These are phyloP conservation scores for Saccharum officinarum DNA, from an alignment of 176 grass and related monocot species.

Conservation along the genomic window DNA sequence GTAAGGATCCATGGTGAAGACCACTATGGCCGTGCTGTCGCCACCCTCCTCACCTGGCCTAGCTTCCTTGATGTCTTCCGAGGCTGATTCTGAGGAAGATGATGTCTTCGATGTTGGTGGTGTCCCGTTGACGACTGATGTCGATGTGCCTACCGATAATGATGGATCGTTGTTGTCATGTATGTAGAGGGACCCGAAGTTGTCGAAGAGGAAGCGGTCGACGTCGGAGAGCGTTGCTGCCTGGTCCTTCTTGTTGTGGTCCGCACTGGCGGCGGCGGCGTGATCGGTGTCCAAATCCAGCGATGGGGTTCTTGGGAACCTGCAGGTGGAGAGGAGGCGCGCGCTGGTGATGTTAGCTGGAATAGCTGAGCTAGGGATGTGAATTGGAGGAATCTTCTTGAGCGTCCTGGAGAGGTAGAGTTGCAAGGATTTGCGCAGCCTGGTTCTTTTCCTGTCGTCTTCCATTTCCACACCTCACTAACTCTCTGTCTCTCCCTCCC, in stretches of 20 bases:
- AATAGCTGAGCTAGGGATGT: constrained; percentile 39
- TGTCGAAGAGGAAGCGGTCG: constrained; percentile 74
- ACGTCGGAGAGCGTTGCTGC: constrained; percentile 79
- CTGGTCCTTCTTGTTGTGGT: constrained; percentile 14
- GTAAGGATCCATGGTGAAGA: constrained; percentile 71
- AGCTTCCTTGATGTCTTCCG: not conserved
- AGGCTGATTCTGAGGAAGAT: not conserved
- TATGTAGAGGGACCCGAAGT: constrained; percentile 75
- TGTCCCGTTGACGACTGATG: not conserved
- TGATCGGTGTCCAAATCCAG: constrained; percentile 34
- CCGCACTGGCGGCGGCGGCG: not conserved
- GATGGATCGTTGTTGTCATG: constrained; percentile 21
- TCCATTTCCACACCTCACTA: constrained; percentile 33
- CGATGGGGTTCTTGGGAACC: constrained; percentile 57
- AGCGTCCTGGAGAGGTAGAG: constrained; percentile 63
- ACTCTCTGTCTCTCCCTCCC: not conserved
- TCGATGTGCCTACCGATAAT: constrained; percentile 17
- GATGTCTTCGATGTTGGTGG: not conserved
- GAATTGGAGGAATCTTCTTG: constrained; percentile 59
- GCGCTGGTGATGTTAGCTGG: constrained; percentile 39
- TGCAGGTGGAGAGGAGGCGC: constrained; percentile 66
- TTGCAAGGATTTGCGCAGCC: constrained; percentile 59
- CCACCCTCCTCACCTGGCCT: not conserved
- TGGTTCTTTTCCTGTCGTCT: constrained; percentile 32
- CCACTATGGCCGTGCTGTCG: constrained; percentile 36